Conservation (phyloP, 1,139 yeast species). For the Petasospora fabianii region DNA sequence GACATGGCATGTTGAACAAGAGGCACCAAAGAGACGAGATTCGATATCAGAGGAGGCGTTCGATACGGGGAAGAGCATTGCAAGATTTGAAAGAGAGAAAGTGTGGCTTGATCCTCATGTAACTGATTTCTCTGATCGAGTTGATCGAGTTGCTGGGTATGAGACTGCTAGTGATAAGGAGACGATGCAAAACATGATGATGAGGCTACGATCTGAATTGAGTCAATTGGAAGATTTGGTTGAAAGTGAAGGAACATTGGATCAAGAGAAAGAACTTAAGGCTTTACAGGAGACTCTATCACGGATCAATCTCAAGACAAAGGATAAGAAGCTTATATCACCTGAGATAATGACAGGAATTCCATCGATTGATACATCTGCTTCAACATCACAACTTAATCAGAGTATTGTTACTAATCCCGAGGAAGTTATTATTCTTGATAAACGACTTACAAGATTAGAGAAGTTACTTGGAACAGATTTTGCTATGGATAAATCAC, state of each 20-base stretch:
- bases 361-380: background rate
- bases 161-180: slow-evolving; percentile 33
- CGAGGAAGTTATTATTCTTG: slow-evolving; percentile 11
- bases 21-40: slow-evolving; percentile 13
- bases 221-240: slow-evolving; percentile 34
- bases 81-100: slow-evolving; percentile 21
- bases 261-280: slow-evolving; percentile 15
- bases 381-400: background rate
- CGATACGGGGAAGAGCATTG: slow-evolving; percentile 17
- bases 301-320: slow-evolving; percentile 10
- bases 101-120: slow-evolving; percentile 26
- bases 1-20: slow-evolving; percentile 1
- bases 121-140: slow-evolving; percentile 28
- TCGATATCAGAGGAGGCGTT: slow-evolving; percentile 23
- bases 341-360: background rate
- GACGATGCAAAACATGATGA: slow-evolving; percentile 41
- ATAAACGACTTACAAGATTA: slow-evolving; percentile 6
- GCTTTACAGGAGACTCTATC: slow-evolving; percentile 15
- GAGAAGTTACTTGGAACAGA: slow-evolving; percentile 11
- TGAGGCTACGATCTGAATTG: slow-evolving; percentile 44
- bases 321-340: slow-evolving; percentile 15
- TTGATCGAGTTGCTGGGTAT: slow-evolving; percentile 29
- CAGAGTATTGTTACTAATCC: background rate
- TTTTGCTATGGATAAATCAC: slow-evolving; percentile 12
- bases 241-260: slow-evolving; percentile 11